These are phyloP conservation scores for Eleusine indica DNA, from an alignment of 176 grass and related monocot species.

Conservation along the genomic window DNA sequence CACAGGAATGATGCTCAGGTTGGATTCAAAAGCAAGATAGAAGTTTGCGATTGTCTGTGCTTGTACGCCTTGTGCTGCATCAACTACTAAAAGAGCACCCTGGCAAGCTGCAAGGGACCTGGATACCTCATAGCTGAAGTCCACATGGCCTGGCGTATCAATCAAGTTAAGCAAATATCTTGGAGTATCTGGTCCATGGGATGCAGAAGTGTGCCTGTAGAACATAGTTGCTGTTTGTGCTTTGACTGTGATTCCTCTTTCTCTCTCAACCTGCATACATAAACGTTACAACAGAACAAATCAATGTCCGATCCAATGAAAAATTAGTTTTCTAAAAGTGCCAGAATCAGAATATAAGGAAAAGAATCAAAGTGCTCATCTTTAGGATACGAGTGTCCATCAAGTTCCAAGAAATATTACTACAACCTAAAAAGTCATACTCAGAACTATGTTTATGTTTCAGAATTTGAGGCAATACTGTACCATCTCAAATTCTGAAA, in stretches of 20 bases:
- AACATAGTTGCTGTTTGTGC: conserved; percentile 99
- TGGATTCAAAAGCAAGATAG: conserved; percentile 90
- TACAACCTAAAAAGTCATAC: background rate
- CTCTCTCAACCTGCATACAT: conserved; percentile 81
- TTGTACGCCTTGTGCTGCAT: conserved; percentile 98
- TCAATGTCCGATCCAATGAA: background rate
- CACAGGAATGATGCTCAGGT: conserved; percentile 81
- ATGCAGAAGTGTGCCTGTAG: conserved; percentile 45
- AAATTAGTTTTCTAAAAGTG: background rate
- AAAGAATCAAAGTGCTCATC: background rate
- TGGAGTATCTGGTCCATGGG: conserved; percentile 22
- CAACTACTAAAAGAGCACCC: conserved; percentile 94
- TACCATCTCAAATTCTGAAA: background rate
- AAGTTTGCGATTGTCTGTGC: conserved; percentile 98
- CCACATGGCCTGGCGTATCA: conserved; percentile 95
- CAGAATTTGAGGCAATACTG: background rate
- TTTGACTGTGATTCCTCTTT: conserved; percentile 96
- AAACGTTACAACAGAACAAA: conserved; percentile 36
- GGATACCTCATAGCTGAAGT: conserved; percentile 98
- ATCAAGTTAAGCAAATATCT: conserved; percentile 92
- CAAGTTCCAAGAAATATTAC: background rate
- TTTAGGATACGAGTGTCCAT: background rate
- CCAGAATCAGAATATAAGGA: background rate
- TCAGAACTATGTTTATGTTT: background rate
- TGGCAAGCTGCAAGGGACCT: conserved; percentile 95